Evolutionary conservation across 306 rosid species (phyloP), one percentile per base, ranked within the genome.

Genomic region (Delonix regia): DNA sequence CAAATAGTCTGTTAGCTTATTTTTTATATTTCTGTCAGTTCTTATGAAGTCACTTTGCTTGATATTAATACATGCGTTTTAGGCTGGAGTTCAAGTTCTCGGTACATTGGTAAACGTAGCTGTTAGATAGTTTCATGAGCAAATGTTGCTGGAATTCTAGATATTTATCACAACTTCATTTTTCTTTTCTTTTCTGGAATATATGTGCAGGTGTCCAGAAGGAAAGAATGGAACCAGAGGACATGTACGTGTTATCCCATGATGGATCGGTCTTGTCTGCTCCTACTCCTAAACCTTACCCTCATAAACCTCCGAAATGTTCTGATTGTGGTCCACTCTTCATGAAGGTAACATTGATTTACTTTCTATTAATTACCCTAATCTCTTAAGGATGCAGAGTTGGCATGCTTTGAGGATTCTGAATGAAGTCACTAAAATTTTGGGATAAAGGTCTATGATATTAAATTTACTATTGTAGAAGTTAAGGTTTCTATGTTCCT

Each of bases 211-310:
- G 96, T 45, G 99, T 95, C 79, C 99, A 91, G 89, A 93, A 93
- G 79, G 98, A 95, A 86, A 90, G 99, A 80, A 92, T 95, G 98
- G 88, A 89, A 65, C 90, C 97, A 0, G 99, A 89, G 84, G 99
- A 95, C 75, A 92, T 95, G 98, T 95, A 90, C 64, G 89, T 95
- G 78, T 45, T 95, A 62, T 82, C 97, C 67, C 81, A 89, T 11
- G 80, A 70, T 82, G 97, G 97, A 57, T 66, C 91, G 49, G 34
- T 92, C 83, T 78, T 95, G 89, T 77, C 84, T 69, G 74, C 92
- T 57, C 99, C 99, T 75, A 87, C 92, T 66, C 89, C 95, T 4
- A 92, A 95, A 79, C 96, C 98, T 18, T 93, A 67, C 83, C 99
- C 98, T 1, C 92, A 93, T 69, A 93, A 85, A 86, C 97, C 98